These are phyloP conservation scores for Russula virescens DNA, from an alignment of 768 basidiomycete genomes.

Conservation along the genomic window DNA sequence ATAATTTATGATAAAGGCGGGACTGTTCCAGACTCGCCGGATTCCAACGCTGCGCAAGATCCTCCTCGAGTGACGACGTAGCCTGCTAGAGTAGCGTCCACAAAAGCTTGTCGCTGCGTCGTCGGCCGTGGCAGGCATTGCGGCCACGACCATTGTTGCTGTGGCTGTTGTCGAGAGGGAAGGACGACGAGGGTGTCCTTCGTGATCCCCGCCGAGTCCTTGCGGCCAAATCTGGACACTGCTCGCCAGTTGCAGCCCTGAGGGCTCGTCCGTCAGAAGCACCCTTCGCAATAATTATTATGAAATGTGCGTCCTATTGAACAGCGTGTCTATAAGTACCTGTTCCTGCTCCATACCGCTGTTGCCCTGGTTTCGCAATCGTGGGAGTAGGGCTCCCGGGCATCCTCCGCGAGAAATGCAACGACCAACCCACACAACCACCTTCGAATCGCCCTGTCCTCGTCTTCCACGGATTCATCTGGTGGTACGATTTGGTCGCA, in stretches of 20 bases:
- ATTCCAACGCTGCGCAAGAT: slow-evolving; percentile 29
- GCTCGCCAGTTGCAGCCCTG: slow-evolving; percentile 33
- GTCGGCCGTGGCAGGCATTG: slow-evolving; percentile 24
- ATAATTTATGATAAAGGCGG: slow-evolving; percentile 44
- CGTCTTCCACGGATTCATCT: slow-evolving; percentile 49
- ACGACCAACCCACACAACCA: slow-evolving; percentile 54
- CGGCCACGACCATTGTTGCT: slow-evolving; percentile 24
- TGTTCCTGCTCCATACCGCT: slow-evolving; percentile 44
- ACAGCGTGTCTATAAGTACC: slow-evolving; percentile 42
- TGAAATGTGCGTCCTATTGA: slow-evolving; percentile 39
- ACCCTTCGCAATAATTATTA: no score
- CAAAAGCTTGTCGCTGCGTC: slow-evolving; percentile 37
- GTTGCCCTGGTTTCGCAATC: slow-evolving; percentile 38
- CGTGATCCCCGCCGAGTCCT: slow-evolving; percentile 44
- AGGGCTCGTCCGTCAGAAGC: no score
- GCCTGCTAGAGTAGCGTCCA: slow-evolving; percentile 37
- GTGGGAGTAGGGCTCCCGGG: slow-evolving; percentile 42
- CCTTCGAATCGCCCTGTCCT: slow-evolving; percentile 52
- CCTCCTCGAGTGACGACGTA: slow-evolving; percentile 31
- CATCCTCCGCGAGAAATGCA: slow-evolving; percentile 51
- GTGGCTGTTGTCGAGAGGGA: slow-evolving; percentile 33
- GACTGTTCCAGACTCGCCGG: slow-evolving; percentile 34
- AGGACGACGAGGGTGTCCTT: slow-evolving; percentile 49
- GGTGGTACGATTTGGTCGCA: slow-evolving; percentile 59
- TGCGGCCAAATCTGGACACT: slow-evolving; percentile 39